Evolutionary conservation across 345 rosid species (phyloP).

Genomic region (Noccaea caerulescens): DNA sequence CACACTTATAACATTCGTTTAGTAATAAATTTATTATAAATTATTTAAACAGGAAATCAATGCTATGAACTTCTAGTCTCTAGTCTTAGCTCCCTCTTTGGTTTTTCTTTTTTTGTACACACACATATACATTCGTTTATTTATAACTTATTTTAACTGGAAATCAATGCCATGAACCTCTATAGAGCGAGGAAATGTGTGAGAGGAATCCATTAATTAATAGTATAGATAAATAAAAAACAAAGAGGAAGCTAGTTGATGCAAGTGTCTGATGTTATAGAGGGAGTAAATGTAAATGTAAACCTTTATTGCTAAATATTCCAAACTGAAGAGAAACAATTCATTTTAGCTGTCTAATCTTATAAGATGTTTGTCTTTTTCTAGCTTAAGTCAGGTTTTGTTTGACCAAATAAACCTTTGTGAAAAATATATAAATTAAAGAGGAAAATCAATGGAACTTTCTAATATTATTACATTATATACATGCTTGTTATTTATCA

Average conservation of each 20-base stretch:
- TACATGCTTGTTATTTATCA: slow-evolving; percentile 13
- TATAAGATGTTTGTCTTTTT: neutral
- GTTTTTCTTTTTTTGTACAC: slow-evolving; percentile 2
- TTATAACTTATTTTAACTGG: neutral
- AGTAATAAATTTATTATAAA: too few relatives aligned
- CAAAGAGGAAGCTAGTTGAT: neutral
- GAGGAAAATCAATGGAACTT: neutral
- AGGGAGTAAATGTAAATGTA: neutral
- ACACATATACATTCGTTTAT: neutral
- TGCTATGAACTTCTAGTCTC: too few relatives aligned
- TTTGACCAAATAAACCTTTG: neutral
- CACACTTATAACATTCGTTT: neutral
- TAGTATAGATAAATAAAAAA: neutral
- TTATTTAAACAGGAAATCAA: too few relatives aligned
- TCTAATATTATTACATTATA: slow-evolving; percentile 1
- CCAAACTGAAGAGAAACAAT: neutral
- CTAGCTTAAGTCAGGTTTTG: neutral
- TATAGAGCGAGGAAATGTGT: slow-evolving; percentile 1
- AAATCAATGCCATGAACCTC: neutral
- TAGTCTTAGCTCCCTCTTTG: too few relatives aligned
- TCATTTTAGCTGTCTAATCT: neutral
- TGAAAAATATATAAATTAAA: neutral
- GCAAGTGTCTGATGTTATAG: neutral
- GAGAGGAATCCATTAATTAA: neutral
- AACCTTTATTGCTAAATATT: neutral